phyloP scores from a whole-genome alignment of 164 flowering plant species.

The Hamamelis virginiana region DNA sequence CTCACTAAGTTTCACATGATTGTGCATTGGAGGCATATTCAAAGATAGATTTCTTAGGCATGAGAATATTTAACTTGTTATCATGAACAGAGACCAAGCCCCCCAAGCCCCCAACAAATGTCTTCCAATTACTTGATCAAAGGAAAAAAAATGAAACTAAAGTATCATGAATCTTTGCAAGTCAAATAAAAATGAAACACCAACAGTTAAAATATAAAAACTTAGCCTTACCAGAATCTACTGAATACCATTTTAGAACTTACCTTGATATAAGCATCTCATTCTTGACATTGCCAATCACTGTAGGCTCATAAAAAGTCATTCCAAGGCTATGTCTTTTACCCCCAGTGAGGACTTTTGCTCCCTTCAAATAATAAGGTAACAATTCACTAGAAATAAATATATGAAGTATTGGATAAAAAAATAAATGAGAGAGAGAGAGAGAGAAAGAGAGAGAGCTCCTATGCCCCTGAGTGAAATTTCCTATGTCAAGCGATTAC shows the following conservation, averaged over 20 bases:
- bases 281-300: slow-evolving; percentile 59
- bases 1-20: not conserved
- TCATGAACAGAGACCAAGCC: no score
- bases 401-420: no score
- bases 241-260: not conserved
- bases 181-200: not conserved
- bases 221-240: not conserved
- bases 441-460: no score
- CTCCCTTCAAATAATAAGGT: slow-evolving; percentile 59
- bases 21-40: not conserved
- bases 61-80: not conserved
- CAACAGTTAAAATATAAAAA: not conserved
- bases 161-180: not conserved
- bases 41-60: not conserved
- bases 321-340: slow-evolving; percentile 88
- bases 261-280: slow-evolving; percentile 90
- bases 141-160: not conserved
- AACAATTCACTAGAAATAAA: not conserved
- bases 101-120: no score
- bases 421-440: no score
- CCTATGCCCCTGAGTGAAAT: no score
- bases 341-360: slow-evolving; percentile 81
- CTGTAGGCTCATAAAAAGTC: slow-evolving; percentile 96
- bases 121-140: not conserved
- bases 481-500: no score